Base-by-base conservation (phyloP, 2,329 filamentous ascomycete genomes). In the Moelleriella libera region DNA sequence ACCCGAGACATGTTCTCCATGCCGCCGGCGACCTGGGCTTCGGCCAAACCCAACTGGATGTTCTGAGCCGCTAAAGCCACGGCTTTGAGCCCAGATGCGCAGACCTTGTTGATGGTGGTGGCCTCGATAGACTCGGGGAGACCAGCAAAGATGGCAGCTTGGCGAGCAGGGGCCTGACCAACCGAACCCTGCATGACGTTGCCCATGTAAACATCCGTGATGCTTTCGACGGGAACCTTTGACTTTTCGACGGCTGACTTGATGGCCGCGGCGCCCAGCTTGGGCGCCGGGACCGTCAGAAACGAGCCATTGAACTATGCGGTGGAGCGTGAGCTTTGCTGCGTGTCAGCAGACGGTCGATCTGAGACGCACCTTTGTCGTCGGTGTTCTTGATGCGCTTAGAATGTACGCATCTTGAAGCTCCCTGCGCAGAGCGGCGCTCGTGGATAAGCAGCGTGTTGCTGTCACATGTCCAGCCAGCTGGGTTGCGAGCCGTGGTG, bases 1-100 rank as follows among this genome's bases (percentile, higher is more conserved):
- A 95, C 88, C 40, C 85, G 78, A 5, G 86, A 87, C 92, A 98
- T 98, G 67, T 87, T 96, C 70, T 98, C 92, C 85, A 98, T 96
- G 47, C 92, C 92, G 52, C 92, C 92, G 1, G 92, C 92, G 6
- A 97, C 75, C 63, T 94, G 85, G 0, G 85, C 89, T 58, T 94
- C 86, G 12, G 88, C 79, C 8, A 94, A 75, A 5, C 92, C 90
- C 9, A 98, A 77, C 66, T 96, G 87, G 57, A 97, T 95, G 60
- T 94, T 92, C 60, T 95, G 88, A 1, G 90, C 90, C 1, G 90
- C 92, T 43, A 97, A 76, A 28, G 78, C 81, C 5, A 97, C 88
- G 1, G 92, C 85, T 66, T 98, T 98, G 54, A 98, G 72, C 5
- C 92, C 92, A 0, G 89, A 96, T 4, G 92, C 85, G 70, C 92